Evolutionary conservation across 176 grass and related monocot species (phyloP).

Genomic region (Alloteropsis semialata): DNA sequence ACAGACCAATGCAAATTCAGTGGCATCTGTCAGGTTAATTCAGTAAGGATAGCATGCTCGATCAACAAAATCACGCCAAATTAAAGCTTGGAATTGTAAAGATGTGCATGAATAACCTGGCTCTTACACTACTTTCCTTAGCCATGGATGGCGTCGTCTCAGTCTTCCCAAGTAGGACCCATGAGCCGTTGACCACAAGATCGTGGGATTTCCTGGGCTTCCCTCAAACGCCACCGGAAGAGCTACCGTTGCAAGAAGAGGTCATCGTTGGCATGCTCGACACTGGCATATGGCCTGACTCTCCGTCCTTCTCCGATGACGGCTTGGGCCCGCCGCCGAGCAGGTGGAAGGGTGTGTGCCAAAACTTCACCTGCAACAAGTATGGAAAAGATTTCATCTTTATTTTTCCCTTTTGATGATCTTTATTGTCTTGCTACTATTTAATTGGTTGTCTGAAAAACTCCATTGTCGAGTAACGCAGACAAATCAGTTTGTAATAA

Average conservation of each 20-base stretch:
- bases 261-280: slow-evolving; percentile 53
- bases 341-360: slow-evolving; percentile 33
- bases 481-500: no score
- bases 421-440: no score
- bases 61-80: no score
- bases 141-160: slow-evolving; percentile 34
- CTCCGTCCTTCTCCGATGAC: slow-evolving; percentile 37
- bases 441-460: no score
- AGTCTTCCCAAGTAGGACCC: slow-evolving; percentile 31
- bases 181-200: slow-evolving; percentile 35
- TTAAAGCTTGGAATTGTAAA: not conserved
- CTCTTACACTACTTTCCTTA: not conserved
- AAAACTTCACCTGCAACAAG: not conserved
- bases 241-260: slow-evolving; percentile 17
- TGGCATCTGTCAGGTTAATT: no score
- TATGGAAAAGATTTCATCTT: no score
- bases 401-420: no score
- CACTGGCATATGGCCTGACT: slow-evolving; percentile 45
- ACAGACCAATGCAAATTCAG: no score
- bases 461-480: no score
- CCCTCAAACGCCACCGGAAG: not conserved
- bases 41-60: no score
- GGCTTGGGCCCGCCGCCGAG: slow-evolving; percentile 31
- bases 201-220: slow-evolving; percentile 56
- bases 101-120: not conserved